Evolutionary conservation across 176 grass and related monocot species (phyloP), one percentile per base, ranked within the genome.

Genomic region (Tuctoria greenei): DNA sequence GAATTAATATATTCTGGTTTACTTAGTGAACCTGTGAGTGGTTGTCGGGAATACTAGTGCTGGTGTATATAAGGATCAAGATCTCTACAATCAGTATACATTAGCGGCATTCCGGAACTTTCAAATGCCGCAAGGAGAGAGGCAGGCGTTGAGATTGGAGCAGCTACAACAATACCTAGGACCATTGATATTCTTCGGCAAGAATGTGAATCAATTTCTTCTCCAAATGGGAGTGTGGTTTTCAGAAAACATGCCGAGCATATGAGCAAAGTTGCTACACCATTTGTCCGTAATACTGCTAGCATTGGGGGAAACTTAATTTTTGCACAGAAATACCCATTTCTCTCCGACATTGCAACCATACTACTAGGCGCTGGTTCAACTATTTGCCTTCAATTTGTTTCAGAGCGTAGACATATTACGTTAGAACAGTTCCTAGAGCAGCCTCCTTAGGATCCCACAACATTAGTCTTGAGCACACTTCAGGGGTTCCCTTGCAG

Each of bases 301-400:
- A 95, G 92, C 71, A 61, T 95, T 56, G 92, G 92, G 4, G 92
- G 92, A 12, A 95, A 91, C 79, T n/a, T 95, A 65, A 84, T 91
- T 66, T 81, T 95, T 36, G 92, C 92, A 79, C 88, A 95, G 67
- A 91, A 84, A 79, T 84, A 72, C 25, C 79, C 87, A 10, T 95
- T 95, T 46, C 75, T 77, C 28, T 95, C 92, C 0, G 92, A 95
- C 60, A 84, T 95, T 67, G 88, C 83, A 35, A 95, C 92, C 14
- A 91, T 95, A 86, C 76, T 95, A 55, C 85, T 95, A 17, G 88
- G 82, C 78, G 75, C 71, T 69, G 79, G 72, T 37, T 80, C 92
- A 55, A 91, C 60, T 31, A 72, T 95, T 55, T 69, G 55, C 69
- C 76, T 95, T 64, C 88, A 81, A 20, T 74, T 76, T 38, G 67